Base-by-base conservation (phyloP, 2,329 filamentous ascomycete species). In the Bipolaris gigantea region DNA sequence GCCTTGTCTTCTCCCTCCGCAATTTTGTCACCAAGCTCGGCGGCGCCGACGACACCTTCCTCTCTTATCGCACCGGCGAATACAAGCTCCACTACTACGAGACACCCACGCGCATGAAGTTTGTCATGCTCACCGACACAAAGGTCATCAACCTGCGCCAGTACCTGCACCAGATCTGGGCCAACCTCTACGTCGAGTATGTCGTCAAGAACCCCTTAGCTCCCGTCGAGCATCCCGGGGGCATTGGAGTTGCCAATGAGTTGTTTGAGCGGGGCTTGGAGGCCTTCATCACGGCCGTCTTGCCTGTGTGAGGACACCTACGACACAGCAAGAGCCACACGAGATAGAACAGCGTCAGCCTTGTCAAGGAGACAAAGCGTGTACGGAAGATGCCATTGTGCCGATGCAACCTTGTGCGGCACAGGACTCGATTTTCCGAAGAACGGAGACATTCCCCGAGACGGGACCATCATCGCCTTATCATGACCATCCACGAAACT, bases 11-110 rank as follows among this genome's bases (percentile, higher is more conserved):
- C 80, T 96, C 92, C 44, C 81, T 99, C 66, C 88, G 94, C 67
- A 97, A 97, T 78, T 96, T 99, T 89, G 91, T 89, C 59, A 89
- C 91, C 75, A 96, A 97, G 80, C 84, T 99, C 43, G 93, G 93
- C 69, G 93, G 93, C 62, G 86, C 90, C 50, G 92, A 97, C 74
- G 93, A 97, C 79, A 85, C 81, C 72, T 99, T 99, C 76, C 89
- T 99, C 65, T 91, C 88, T 64, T 99, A 90, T 78, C 89, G 91
- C 65, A 99, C 94, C 48, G 89, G 84, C 64, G 89, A 96, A 76
- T 99, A 99, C 82, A 97, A 97, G 79, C 84, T 99, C 66, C 94
- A 99, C 79, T 99, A 96, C 80, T 99, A 97, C 82, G 94, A 99
- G 81, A 97, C 94, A 11, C 92, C 92, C 1, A 94, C 92, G 48